A percentile compares a stretch with the other conserved stretches of the same genome.
Evolutionary conservation across 1,284 basidiomycete genomes (phyloP).

Genomic region (Chondrostereum purpureum): DNA sequence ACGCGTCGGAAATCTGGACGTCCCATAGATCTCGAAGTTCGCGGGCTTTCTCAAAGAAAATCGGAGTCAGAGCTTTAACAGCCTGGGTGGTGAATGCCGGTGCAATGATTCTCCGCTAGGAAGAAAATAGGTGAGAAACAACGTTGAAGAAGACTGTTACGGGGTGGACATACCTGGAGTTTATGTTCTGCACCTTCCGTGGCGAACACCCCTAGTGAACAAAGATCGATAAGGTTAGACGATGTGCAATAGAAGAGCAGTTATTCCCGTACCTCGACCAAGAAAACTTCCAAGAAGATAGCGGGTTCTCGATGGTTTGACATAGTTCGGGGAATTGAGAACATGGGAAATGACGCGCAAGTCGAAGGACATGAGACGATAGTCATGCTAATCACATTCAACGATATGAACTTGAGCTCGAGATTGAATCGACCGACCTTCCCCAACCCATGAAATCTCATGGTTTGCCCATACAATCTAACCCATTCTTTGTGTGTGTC

Average conservation of each 20-base stretch:
- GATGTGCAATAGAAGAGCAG: not conserved
- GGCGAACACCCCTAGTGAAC: conserved; percentile 36
- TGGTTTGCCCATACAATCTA: conserved; percentile 38
- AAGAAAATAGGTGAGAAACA: conserved; percentile 2
- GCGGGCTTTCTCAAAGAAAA: conserved; percentile 42
- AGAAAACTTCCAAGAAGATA: conserved; percentile 38
- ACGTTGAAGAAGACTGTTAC: not conserved
- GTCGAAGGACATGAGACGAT: conserved; percentile 48
- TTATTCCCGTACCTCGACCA: conserved; percentile 31
- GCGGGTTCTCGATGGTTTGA: conserved; percentile 53
- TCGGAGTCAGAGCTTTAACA: conserved; percentile 33
- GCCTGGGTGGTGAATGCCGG: conserved; percentile 41
- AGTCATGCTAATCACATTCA: conserved; percentile 41
- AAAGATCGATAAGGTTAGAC: not conserved
- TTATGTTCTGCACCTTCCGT: conserved; percentile 43
- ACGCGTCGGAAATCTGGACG: conserved; percentile 22
- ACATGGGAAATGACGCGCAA: conserved; percentile 41
- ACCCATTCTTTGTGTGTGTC: conserved; percentile 37
- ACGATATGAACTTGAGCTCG: conserved; percentile 1
- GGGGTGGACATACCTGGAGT: conserved; percentile 23
- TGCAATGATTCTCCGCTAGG: conserved; percentile 35
- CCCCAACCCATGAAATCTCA: conserved; percentile 46
- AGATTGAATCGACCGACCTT: conserved; percentile 21
- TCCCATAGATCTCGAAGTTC: conserved; percentile 39
- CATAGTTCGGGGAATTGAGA: conserved; percentile 39